Conservation (phyloP, 129 eudicot species). For the Glebionis coronaria region DNA sequence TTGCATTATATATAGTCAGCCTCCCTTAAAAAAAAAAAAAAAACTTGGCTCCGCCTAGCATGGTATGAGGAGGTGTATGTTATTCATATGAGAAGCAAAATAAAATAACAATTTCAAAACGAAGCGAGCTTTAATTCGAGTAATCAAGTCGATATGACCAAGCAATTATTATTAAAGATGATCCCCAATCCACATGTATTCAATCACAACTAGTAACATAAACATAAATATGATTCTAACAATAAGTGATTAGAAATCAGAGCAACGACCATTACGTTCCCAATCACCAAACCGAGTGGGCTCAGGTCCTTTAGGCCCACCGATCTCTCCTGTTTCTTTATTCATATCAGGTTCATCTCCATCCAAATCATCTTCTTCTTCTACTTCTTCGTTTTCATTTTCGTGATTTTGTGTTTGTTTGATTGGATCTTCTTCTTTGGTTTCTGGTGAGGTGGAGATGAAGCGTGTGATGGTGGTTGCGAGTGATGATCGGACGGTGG, state of each 20-base stretch:
- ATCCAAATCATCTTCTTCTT: constrained; percentile 20
- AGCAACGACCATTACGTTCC: constrained; percentile 94
- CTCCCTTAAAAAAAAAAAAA: too few species aligned
- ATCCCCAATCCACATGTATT: constrained; percentile 12
- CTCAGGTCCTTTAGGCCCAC: constrained; percentile 89
- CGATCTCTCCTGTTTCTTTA: constrained; percentile 72
- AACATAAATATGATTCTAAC: neutral
- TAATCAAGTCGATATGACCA: neutral
- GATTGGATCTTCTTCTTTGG: constrained; percentile 26
- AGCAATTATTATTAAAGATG: too few species aligned
- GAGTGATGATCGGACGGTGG: constrained; percentile 32
- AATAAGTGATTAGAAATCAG: constrained; percentile 60
- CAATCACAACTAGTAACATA: neutral
- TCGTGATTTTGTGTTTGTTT: constrained; percentile 14
- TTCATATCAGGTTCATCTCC: constrained; percentile 37
- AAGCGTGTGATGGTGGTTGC: constrained; percentile 36
- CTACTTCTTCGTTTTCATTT: constrained; percentile 28
- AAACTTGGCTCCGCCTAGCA: too few species aligned
- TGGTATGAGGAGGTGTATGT: too few species aligned
- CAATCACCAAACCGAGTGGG: constrained; percentile 93
- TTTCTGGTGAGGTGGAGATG: constrained; percentile 40
- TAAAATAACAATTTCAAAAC: too few species aligned
- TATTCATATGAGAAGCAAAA: too few species aligned
- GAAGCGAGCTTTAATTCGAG: too few species aligned
- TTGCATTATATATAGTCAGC: too few species aligned